These are phyloP conservation scores for Pseudoperonospora humuli DNA, from an alignment of 352 stramenopile genomes.

Conservation along the genomic window DNA sequence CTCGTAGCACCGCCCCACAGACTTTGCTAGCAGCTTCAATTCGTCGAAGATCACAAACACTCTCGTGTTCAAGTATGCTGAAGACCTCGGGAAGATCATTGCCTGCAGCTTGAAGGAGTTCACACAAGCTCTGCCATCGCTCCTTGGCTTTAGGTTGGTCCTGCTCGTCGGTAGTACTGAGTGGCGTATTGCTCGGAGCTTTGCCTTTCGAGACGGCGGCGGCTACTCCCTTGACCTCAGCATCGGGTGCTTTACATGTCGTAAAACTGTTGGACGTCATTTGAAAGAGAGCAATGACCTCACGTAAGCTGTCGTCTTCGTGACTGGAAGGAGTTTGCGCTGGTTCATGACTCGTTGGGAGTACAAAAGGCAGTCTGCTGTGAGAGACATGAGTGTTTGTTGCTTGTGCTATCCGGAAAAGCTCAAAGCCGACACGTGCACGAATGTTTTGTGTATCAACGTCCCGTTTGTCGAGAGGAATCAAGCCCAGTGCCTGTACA, in stretches of 20 bases:
- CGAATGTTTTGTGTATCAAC: constrained; percentile 42
- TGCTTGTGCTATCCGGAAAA: constrained; percentile 39
- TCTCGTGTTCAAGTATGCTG: constrained; percentile 18
- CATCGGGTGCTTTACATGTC: no score
- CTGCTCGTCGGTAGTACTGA: constrained; percentile 14
- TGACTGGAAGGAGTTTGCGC: constrained; percentile 3
- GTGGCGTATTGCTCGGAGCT: constrained; percentile 19
- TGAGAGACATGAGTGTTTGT: constrained; percentile 14
- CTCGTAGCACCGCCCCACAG: constrained; percentile 12
- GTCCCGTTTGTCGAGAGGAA: constrained; percentile 29
- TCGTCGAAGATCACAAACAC: no score
- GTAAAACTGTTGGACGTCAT: no score
- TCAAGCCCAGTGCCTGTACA: constrained; percentile 22
- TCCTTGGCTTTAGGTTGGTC: neutral
- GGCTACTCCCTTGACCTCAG: constrained; percentile 6
- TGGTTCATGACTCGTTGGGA: neutral
- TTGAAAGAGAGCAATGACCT: constrained; percentile 22
- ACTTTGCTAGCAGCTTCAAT: constrained; percentile 38
- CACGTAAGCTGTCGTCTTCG: constrained; percentile 14
- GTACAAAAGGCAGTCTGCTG: constrained; percentile 16
- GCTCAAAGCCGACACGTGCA: constrained; percentile 48
- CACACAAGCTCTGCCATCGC: constrained; percentile 24
- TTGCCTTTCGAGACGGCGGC: constrained; percentile 15
- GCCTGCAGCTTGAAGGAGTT: constrained; percentile 32
- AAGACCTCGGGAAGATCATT: constrained; percentile 27